Evolutionary conservation across 805 yeast species (phyloP).

Genomic region (Wickerhamomyces strasburgensis): DNA sequence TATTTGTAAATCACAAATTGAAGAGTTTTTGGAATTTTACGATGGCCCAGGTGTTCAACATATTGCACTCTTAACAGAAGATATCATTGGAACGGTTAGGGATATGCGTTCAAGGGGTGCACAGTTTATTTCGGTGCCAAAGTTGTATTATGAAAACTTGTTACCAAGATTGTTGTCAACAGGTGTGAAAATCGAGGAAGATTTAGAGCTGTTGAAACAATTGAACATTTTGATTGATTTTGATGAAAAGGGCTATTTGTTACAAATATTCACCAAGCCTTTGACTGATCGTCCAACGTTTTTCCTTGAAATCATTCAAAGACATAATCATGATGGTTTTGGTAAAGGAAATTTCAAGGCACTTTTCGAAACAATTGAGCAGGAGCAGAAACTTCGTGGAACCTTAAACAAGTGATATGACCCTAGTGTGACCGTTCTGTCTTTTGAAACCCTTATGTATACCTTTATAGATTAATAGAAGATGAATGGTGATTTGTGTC

Average conservation of each 20-base stretch:
- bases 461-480: no score
- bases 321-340: slow-evolving; percentile 76
- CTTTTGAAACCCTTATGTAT: no score
- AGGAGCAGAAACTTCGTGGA: slow-evolving; percentile 70
- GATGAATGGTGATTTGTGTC: no score
- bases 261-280: slow-evolving; percentile 79
- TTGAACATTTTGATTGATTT: slow-evolving; percentile 68
- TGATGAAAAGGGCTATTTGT: slow-evolving; percentile 69
- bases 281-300: slow-evolving; percentile 75
- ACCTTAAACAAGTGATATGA: slow-evolving; percentile 33
- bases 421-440: no score
- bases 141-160: slow-evolving; percentile 50
- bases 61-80: slow-evolving; percentile 60
- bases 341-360: slow-evolving; percentile 89
- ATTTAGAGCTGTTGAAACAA: slow-evolving; percentile 42
- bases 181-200: slow-evolving; percentile 45
- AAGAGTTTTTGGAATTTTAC: slow-evolving; percentile 71
- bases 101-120: slow-evolving; percentile 58
- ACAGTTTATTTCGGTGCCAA: slow-evolving; percentile 60
- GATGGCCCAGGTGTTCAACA: slow-evolving; percentile 86
- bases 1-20: slow-evolving; percentile 64
- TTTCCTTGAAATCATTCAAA: slow-evolving; percentile 76
- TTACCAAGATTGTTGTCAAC: slow-evolving; percentile 39
- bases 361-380: slow-evolving; percentile 72
- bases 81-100: slow-evolving; percentile 54